Evolutionary conservation across 495 filamentous ascomycete genomes (phyloP), one percentile per base, ranked within the genome.

Genomic region (Penicillium maclennaniae): DNA sequence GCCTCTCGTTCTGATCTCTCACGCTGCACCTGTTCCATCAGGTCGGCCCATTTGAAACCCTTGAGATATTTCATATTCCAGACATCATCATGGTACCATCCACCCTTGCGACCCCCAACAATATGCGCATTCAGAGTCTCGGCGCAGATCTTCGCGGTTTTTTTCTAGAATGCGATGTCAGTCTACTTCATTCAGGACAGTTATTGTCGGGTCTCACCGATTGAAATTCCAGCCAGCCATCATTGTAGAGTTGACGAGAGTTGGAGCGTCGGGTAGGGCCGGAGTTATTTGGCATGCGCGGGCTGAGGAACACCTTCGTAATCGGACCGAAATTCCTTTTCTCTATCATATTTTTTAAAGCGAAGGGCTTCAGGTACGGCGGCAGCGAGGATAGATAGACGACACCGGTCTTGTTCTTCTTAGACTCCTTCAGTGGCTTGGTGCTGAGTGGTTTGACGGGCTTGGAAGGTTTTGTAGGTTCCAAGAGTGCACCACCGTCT

Each of bases 211-310:
- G 31, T 1, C 31, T 14, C 14, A 34, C 31, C 31, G 8, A 14
- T 14, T 34, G 68, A 60, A 95, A 96, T 62, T 98, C 93, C 16
- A 97, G 83, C 93, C 93, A 98, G 2, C 93, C 93, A 64, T 97
- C 95, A 6, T 83, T 85, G 69, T 87, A 98, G 15, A 77, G 82
- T 52, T 87, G 83, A 63, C 95, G 92, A 69, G 92, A 93, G 69
- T 96, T 97, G 21, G 88, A 87, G n/a, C 88, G 87, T 37, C 73
- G 78, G 23, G 77, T 75, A 7, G 83, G 26, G 68, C 69, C 45
- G 74, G 70, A 45, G 86, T 84, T 9, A 79, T 72, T 21, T 79
- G 82, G 79, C 58, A 91, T 83, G 64, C 91, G 88, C 6, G 92
- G 93, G 0, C 90, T 79, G 0, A 97, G 81, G 70, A 96, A 98